Base-by-base conservation (phyloP, 768 basidiomycete genomes). In the Tricholomella constricta region DNA sequence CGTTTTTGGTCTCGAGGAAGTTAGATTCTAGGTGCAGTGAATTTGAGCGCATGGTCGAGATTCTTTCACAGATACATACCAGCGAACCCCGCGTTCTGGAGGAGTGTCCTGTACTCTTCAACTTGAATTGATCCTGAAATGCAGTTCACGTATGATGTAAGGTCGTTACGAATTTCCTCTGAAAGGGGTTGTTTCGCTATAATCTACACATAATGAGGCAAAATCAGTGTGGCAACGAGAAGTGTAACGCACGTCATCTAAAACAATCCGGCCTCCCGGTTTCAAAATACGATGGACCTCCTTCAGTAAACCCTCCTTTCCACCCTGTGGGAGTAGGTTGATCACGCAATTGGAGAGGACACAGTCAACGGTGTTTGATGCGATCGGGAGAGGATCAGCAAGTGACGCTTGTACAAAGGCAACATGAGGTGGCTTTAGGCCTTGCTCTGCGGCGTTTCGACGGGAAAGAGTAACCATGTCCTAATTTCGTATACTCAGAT, bases 291-390 rank as follows among this genome's bases (percentile, higher is more conserved):
- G 69, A 44, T 73, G 62, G 0, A 72, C 67, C 52, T 86, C 83
- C 36, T 73, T 72, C 43, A 83, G 61, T 6, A 78, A 57, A n/a
- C 46, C 62, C 4, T 58, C 62, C 57, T 80, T 84, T 2, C 73
- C 77, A 11, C 68, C 62, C 0, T 48, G 48, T 0, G 81, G 76
- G 6, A 84, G 57, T 2, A 81, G 62, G 58, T 83, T 82, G 61
- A 84, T 64, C 3, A 83, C 80, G 48, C 83, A 83, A 61, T 82
- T 85, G 6, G 82, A 83, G 6, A 83, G 56, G 14, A 86, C 67
- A 52, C 80, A 83, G 55, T 85, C 80, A 15, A 83, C 71, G 0
- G 80, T 72, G 47, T 70, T 63, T 4, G 77, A 71, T 36, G 67
- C 63, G 48, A 85, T 73, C 1, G 83, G 84, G 2, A 84, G 65